Evolutionary conservation across 2,329 filamentous ascomycete species (phyloP).

Genomic region (Corniculantispora saksenae): DNA sequence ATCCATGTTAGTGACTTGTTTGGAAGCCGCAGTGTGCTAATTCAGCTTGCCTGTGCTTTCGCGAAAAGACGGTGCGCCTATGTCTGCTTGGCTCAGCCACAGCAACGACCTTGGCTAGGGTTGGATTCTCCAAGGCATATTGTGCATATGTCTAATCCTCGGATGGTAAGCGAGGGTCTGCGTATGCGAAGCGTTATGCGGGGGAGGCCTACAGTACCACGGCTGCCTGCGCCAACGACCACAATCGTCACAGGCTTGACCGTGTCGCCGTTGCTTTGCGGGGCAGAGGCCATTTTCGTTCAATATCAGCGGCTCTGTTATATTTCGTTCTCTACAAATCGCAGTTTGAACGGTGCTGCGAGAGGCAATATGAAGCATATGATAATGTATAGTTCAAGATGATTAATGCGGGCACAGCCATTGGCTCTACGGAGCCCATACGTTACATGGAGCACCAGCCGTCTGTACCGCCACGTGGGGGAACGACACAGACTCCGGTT

Average conservation of each 20-base stretch:
- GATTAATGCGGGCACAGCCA: constrained; percentile 12
- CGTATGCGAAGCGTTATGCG: not conserved
- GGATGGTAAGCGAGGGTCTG: not conserved
- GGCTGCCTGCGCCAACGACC: constrained; percentile 22
- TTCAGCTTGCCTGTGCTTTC: constrained; percentile 19
- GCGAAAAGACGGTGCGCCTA: constrained; percentile 18
- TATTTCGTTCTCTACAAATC: not conserved
- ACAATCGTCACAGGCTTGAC: constrained; percentile 19
- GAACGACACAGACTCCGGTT: not conserved
- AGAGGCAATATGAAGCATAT: not conserved
- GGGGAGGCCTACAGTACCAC: constrained; percentile 18
- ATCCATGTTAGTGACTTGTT: not conserved
- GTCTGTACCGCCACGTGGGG: not conserved
- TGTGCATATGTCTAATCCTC: constrained; percentile 20
- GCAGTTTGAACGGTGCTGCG: not conserved
- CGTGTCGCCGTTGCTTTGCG: constrained; percentile 4
- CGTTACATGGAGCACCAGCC: constrained; percentile 11
- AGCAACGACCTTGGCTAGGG: constrained; percentile 21
- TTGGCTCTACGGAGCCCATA: constrained; percentile 6
- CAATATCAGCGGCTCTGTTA: not conserved
- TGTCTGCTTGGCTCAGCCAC: constrained; percentile 21
- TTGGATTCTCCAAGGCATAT: constrained; percentile 20
- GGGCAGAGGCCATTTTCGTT: not conserved
- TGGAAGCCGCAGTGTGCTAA: too few relatives aligned
- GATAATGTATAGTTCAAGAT: constrained; percentile 3